These are phyloP conservation scores for Colletotrichum cordylinicola DNA, from an alignment of 2,329 filamentous ascomycete species.

Conservation along the genomic window DNA sequence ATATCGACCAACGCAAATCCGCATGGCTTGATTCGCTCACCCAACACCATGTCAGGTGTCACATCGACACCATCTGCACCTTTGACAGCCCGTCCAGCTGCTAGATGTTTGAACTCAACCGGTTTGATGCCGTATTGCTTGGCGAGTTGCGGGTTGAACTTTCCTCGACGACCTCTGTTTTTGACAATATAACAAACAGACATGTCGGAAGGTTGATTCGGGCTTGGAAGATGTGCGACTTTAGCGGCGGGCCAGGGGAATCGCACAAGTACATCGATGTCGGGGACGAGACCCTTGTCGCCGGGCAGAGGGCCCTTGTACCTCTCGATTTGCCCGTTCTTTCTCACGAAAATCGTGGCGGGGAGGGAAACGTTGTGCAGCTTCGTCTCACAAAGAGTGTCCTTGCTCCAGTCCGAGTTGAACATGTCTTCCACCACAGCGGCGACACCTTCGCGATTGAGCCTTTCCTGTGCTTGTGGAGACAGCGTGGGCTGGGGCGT, in stretches of 20 bases:
- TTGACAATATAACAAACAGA: conserved; percentile 89
- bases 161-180: conserved; percentile 77
- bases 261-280: conserved; percentile 75
- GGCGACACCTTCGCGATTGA: conserved; percentile 23
- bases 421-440: conserved; percentile 35
- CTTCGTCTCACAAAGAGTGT: conserved; percentile 70
- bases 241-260: conserved; percentile 79
- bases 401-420: conserved; percentile 65
- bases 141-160: conserved; percentile 74
- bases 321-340: conserved; percentile 67
- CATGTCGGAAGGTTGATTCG: conserved; percentile 67
- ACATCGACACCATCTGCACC: conserved; percentile 71
- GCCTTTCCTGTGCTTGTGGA: conserved; percentile 29
- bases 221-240: conserved; percentile 66
- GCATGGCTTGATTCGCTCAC: conserved; percentile 66
- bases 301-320: conserved; percentile 74
- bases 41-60: conserved; percentile 88
- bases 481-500: neutral
- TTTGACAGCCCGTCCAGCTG: conserved; percentile 66
- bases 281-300: conserved; percentile 52
- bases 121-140: conserved; percentile 66
- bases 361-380: conserved; percentile 72
- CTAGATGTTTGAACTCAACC: conserved; percentile 63
- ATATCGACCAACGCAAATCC: conserved; percentile 85
- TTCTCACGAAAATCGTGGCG: conserved; percentile 71